A percentile compares a stretch with the other conserved stretches of the same genome.
Conservation (phyloP, 2,329 filamentous ascomycete species). For the Berkeleyomyces rouxiae region DNA sequence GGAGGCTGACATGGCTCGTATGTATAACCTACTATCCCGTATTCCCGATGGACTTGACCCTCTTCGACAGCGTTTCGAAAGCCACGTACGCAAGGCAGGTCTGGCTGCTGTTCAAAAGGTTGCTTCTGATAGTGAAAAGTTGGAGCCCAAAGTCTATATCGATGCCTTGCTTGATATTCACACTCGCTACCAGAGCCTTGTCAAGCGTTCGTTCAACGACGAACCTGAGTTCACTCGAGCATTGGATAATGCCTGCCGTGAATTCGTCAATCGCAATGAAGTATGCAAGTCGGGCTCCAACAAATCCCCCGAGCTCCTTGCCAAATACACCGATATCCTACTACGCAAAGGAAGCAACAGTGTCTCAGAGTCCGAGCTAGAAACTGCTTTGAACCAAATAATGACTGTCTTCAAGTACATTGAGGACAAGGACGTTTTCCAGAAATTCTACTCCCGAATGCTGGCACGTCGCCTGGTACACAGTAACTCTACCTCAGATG, state of each 20-base stretch:
- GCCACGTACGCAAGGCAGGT: constrained; percentile 80
- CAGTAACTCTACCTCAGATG: constrained; percentile 86
- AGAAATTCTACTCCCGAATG: constrained; percentile 98
- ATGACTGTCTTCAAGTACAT: constrained; percentile 99
- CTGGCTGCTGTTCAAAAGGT: constrained; percentile 82
- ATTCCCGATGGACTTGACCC: constrained; percentile 88
- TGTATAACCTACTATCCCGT: constrained; percentile 81
- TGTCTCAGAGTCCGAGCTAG: constrained; percentile 84
- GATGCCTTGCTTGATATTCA: constrained; percentile 90
- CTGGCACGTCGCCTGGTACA: constrained; percentile 87
- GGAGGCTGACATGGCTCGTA: constrained; percentile 85
- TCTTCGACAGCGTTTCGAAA: constrained; percentile 72
- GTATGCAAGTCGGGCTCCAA: constrained; percentile 88
- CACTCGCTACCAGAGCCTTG: constrained; percentile 77
- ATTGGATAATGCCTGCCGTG: constrained; percentile 88
- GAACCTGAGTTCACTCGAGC: constrained; percentile 95
- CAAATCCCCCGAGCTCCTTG: constrained; percentile 83
- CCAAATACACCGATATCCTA: constrained; percentile 86
- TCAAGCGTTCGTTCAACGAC: constrained; percentile 82
- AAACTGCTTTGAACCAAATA: constrained; percentile 74
- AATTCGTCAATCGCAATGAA: constrained; percentile 96
- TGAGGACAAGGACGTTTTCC: constrained; percentile 98
- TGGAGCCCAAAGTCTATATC: constrained; percentile 94
- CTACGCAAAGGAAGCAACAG: constrained; percentile 86
- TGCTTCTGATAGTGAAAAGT: constrained; percentile 67